These are phyloP conservation scores for Apiospora malaysiana DNA, from an alignment of 2,329 filamentous ascomycete genomes.

Conservation along the genomic window DNA sequence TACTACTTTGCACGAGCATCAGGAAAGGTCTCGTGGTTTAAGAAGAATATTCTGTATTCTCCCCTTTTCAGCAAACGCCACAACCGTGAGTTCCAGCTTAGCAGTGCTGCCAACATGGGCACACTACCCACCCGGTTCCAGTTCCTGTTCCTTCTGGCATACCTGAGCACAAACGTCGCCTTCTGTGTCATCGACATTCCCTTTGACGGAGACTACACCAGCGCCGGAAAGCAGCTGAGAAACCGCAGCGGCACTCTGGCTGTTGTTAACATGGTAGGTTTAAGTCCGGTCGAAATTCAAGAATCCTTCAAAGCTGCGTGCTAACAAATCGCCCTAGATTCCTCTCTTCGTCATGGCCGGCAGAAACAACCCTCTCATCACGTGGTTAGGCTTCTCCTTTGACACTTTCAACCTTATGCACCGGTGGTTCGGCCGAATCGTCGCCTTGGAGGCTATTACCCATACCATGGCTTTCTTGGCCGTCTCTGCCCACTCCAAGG, in stretches of 20 bases:
- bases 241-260: constrained; percentile 74
- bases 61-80: constrained; percentile 78
- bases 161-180: constrained; percentile 74
- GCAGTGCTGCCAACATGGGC: constrained; percentile 71
- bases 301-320: neutral
- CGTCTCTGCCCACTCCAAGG: constrained; percentile 45
- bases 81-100: constrained; percentile 75
- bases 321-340: constrained; percentile 42
- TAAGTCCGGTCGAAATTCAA: neutral
- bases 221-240: constrained; percentile 58
- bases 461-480: constrained; percentile 69
- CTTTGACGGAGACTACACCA: constrained; percentile 54
- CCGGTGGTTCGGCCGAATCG: constrained; percentile 80
- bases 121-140: constrained; percentile 83
- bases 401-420: constrained; percentile 85
- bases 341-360: constrained; percentile 77
- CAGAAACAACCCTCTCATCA: constrained; percentile 80
- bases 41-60: constrained; percentile 71
- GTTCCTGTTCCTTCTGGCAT: constrained; percentile 69
- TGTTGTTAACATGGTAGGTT: constrained; percentile 75
- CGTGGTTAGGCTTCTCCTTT: constrained; percentile 74
- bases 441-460: constrained; percentile 70
- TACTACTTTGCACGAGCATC: constrained; percentile 74
- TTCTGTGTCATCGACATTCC: constrained; percentile 76
- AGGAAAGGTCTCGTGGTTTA: constrained; percentile 61